A percentile compares a stretch with the other conserved stretches of the same genome.
Conservation (phyloP, 768 basidiomycete species). For the Lentinula detonsa region DNA sequence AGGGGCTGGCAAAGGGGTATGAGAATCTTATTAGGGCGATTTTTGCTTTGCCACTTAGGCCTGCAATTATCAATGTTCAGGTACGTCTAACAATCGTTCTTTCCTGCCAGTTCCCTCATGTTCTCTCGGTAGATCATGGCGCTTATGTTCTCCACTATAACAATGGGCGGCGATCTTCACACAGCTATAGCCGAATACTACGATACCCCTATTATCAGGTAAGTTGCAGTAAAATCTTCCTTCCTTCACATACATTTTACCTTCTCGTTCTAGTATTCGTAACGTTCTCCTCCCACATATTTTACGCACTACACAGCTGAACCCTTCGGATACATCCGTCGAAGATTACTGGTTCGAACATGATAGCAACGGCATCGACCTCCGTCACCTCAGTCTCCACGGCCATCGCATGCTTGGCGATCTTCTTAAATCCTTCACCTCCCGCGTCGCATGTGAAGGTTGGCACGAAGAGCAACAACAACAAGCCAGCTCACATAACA, state of each 20-base stretch:
- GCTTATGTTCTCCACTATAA: not conserved
- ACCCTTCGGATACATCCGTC: not conserved
- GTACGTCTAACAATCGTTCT: not conserved
- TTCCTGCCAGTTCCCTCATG: no score
- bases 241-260: not conserved
- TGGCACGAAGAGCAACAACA: not conserved
- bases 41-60: not conserved
- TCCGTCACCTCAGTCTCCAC: not conserved
- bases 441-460: slow-evolving; percentile 1
- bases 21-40: slow-evolving; percentile 1
- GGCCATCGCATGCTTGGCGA: not conserved
- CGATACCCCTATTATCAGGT: slow-evolving; percentile 2
- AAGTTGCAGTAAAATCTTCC: not conserved
- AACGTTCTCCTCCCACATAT: slow-evolving; percentile 2
- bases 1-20: not conserved
- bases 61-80: slow-evolving; percentile 2
- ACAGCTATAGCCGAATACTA: slow-evolving; percentile 1
- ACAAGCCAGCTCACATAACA: not conserved
- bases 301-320: not conserved
- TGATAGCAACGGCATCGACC: not conserved
- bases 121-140: not conserved
- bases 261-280: not conserved
- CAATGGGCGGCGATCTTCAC: slow-evolving; percentile 3
- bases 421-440: not conserved
- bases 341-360: slow-evolving; percentile 4